Base-by-base conservation (phyloP, 2,329 filamentous ascomycete species). In the Aaosphaeria arxii region DNA sequence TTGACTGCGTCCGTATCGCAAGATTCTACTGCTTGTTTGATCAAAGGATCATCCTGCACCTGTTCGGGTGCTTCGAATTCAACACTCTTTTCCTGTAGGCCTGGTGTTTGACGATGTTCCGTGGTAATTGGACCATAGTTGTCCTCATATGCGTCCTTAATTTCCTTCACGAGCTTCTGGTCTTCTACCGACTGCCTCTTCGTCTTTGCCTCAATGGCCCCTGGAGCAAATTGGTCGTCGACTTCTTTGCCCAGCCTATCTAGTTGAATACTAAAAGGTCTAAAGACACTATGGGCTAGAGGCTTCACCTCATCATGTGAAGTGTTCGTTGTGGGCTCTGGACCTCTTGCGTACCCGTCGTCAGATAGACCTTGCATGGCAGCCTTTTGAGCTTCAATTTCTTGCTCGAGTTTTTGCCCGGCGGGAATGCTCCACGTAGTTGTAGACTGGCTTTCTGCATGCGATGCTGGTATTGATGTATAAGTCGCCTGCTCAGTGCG, bases 361-460 rank as follows among this genome's bases (percentile, higher is more conserved):
- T 68, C 63, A 11, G 63, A 62, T 9, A 65, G 51, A 7, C 59
- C 63, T 35, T 52, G 51, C 59, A 65, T 65, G 13, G 58, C 62
- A 3, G 49, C 45, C 32, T 63, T 64, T 36, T 61, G 61, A 31
- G 59, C 52, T 40, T 56, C 48, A 9, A 68, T 51, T 44, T 68
- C 64, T 7, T 61, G 48, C 35, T 59, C 51, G 7, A 67, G 59
- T 36, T 54, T 56, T 31, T 54, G 50, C 32, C 60, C 46, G 7
- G 58, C 59, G 30, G 55, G 57, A 36, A 42, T 49, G 30, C 43
- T 40, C 7, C 45, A 28, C 28, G 28, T 42, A n/a, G 6, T 28
- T 39, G 30, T 29, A 31, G 11, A 44, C n/a, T 36, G 7, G 33
- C 9, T 36, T 36, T 36, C 33, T 36, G 17, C 17, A 24, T 24